Percentiles rank a stretch among this genome's conserved stretches.
These are phyloP conservation scores for Leccinum fibrillosum DNA, from an alignment of 768 basidiomycete species.

Conservation along the genomic window DNA sequence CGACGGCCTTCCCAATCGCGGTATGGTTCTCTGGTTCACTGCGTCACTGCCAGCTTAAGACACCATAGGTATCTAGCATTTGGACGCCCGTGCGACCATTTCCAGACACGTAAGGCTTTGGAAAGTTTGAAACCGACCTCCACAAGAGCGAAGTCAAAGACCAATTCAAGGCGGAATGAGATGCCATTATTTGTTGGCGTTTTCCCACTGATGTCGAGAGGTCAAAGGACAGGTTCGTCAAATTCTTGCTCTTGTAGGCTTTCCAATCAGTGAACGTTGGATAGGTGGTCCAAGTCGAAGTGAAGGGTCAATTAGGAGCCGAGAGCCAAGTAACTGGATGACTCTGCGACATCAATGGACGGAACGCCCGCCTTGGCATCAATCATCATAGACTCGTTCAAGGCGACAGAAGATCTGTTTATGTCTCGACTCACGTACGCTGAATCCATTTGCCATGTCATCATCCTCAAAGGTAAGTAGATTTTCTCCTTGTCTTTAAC, in stretches of 20 bases:
- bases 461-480: conserved; percentile 32
- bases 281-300: no score
- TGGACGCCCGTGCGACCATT: conserved; percentile 45
- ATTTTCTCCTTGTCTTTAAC: conserved; percentile 36
- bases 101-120: conserved; percentile 44
- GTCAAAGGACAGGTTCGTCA: conserved; percentile 21
- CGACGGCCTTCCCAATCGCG: conserved; percentile 23
- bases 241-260: no score
- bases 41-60: not conserved
- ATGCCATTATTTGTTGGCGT: conserved; percentile 33
- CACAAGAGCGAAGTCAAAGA: conserved; percentile 26
- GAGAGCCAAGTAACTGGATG: no score
- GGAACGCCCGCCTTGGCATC: no score
- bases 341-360: no score
- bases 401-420: conserved; percentile 5
- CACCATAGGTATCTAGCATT: conserved; percentile 28
- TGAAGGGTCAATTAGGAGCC: no score
- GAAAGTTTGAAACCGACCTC: conserved; percentile 44
- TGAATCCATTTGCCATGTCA: no score
- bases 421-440: not conserved
- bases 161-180: conserved; percentile 19
- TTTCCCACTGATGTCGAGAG: conserved; percentile 36
- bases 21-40: conserved; percentile 21
- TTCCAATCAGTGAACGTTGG: no score
- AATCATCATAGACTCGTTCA: conserved; percentile 10